Evolutionary conservation across 1,284 basidiomycete species (phyloP), one percentile per base, ranked within the genome.

Genomic region (Polyporus tsugae): DNA sequence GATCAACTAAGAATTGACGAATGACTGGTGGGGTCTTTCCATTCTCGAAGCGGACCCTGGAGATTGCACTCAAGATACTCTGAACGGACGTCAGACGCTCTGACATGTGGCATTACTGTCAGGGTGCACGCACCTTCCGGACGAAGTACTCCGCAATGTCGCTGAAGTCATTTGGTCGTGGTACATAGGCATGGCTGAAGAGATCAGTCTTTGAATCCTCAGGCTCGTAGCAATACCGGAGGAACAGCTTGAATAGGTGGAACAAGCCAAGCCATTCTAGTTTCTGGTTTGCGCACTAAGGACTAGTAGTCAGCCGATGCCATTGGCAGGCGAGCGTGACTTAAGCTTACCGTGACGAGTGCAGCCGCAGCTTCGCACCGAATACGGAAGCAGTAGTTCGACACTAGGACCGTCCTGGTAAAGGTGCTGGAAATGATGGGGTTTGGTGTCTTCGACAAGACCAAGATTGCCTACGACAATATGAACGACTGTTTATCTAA

Each of bases 381-480:
- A 65, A 99, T 94, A n/a, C 97, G 92, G 79, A 94, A 98, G 80
- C 95, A 99, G 82, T 99, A 99, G 78, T 98, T 98, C 46, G 93
- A 91, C 29, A 99, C 97, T 35, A 99, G 86, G 5, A 98, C 93
- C 0, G 96, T 96, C 81, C 96, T 95, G 35, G 96, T 96, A 64
- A 99, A 85, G 36, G 94, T 93, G 77, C 95, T 97, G 39, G 96
- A 96, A 25, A 98, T 93, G 72, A 99, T 95, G 0, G 94, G 88
- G 4, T 92, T 95, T 0, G 95, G 94, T 76, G 93, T 91, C 74
- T 90, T 88, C 10, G 92, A 86, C 59, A 99, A 86, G 2, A 95
- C 94, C 76, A 92, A 85, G 17, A 98, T 89, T 9, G 96, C 96
- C 95, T 97, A 44, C 22, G 22, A 53, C 61, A 38, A 53, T 25